Percentiles rank a stretch among this genome's conserved stretches.
These are phyloP conservation scores for Backusella sp. DNA, from an alignment of 192 early-diverging fungal species.

Conservation along the genomic window DNA sequence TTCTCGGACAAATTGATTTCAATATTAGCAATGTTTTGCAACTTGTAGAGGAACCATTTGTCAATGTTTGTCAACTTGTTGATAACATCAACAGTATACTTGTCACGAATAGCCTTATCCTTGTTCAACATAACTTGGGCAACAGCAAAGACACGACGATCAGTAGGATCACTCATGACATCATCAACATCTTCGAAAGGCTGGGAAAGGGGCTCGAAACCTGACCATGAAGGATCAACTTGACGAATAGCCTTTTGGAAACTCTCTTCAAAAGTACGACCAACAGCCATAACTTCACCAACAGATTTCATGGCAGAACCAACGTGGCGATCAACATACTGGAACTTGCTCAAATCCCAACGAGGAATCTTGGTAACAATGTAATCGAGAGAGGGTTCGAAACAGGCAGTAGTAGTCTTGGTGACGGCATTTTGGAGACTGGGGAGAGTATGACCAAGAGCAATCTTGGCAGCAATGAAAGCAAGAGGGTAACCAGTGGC, in stretches of 20 bases:
- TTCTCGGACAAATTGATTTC: slow-evolving; percentile 48
- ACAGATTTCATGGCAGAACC: slow-evolving; percentile 95
- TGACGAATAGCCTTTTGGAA: slow-evolving; percentile 96
- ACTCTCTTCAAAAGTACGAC: slow-evolving; percentile 93
- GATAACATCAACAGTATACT: slow-evolving; percentile 75
- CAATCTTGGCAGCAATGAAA: slow-evolving; percentile 98
- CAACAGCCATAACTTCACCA: slow-evolving; percentile 99
- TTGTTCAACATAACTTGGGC: slow-evolving; percentile 73
- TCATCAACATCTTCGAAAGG: slow-evolving; percentile 56
- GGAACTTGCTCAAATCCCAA: slow-evolving; percentile 96
- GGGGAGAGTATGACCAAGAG: slow-evolving; percentile 82
- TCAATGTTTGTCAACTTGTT: slow-evolving; percentile 86
- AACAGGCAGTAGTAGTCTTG: slow-evolving; percentile 92
- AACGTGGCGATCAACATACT: slow-evolving; percentile 82
- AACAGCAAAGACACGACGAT: slow-evolving; percentile 81
- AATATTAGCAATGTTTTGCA: slow-evolving; percentile 74
- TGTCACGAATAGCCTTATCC: slow-evolving; percentile 44
- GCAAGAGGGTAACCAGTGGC: slow-evolving; percentile 98
- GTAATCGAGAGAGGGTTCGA: slow-evolving; percentile 96
- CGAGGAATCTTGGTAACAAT: slow-evolving; percentile 96
- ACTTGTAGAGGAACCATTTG: slow-evolving; percentile 89
- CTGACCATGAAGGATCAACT: slow-evolving; percentile 89
- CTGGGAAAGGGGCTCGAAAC: slow-evolving; percentile 55
- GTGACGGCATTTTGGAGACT: slow-evolving; percentile 91
- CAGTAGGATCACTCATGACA: slow-evolving; percentile 69